A percentile compares a stretch with the other conserved stretches of the same genome.
phyloP scores from a whole-genome alignment of 768 basidiomycete genomes.

The Cystofilobasidium macerans region DNA sequence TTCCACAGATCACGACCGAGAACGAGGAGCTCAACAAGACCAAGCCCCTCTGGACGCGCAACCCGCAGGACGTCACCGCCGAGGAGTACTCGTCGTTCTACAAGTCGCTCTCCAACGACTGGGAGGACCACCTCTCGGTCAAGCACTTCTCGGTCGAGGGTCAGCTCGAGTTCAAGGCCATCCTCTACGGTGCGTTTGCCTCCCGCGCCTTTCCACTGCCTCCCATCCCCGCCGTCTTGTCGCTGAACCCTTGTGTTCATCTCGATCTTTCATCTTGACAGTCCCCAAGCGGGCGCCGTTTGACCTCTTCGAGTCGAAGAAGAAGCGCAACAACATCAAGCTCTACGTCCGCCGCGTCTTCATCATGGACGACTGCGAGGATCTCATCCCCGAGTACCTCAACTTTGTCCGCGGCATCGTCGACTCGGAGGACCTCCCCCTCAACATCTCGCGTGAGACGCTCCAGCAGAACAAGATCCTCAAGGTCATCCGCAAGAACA shows the following conservation, averaged over 20 bases:
- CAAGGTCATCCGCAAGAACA: slow-evolving; percentile 44
- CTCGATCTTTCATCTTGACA: too few relatives aligned
- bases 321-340: slow-evolving; percentile 99
- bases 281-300: slow-evolving; percentile 96
- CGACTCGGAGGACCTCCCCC: slow-evolving; percentile 98
- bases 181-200: too few relatives aligned
- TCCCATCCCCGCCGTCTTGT: too few relatives aligned
- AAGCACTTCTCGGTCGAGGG: slow-evolving; percentile 99
- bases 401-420: slow-evolving; percentile 53
- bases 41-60: slow-evolving; percentile 98
- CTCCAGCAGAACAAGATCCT: slow-evolving; percentile 99
- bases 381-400: slow-evolving; percentile 53
- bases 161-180: slow-evolving; percentile 99
- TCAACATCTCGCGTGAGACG: slow-evolving; percentile 99
- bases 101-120: slow-evolving; percentile 99
- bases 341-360: slow-evolving; percentile 99
- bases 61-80: slow-evolving; percentile 79
- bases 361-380: slow-evolving; percentile 99
- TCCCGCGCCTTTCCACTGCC: too few relatives aligned
- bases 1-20: slow-evolving; percentile 48
- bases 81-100: slow-evolving; percentile 97
- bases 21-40: slow-evolving; percentile 99
- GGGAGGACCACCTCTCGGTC: slow-evolving; percentile 98
- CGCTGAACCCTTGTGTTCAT: too few relatives aligned
- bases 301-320: slow-evolving; percentile 99